Percentiles rank a stretch among this genome's conserved stretches.
These are phyloP conservation scores for Oemleria cerasiformis DNA, from an alignment of 306 rosid species.

Conservation along the genomic window DNA sequence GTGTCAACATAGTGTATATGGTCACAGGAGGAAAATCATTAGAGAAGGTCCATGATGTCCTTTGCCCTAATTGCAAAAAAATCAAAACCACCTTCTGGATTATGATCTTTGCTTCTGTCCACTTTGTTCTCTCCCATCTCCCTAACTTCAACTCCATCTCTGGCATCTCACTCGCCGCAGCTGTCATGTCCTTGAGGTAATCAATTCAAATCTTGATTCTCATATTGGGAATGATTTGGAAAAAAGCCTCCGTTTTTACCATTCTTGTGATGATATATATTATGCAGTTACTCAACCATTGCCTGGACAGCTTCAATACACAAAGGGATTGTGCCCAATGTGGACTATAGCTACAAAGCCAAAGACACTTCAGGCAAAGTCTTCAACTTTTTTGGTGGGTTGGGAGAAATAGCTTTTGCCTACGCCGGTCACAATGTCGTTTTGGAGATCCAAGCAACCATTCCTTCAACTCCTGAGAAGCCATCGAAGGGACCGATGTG, in stretches of 20 bases:
- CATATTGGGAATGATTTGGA: neutral
- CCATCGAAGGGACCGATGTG: conserved; percentile 93
- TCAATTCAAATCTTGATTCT: neutral
- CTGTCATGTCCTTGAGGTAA: conserved; percentile 71
- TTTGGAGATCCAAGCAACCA: conserved; percentile 87
- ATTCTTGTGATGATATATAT: neutral
- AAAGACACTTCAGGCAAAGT: conserved; percentile 16
- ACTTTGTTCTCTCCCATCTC: conserved; percentile 58
- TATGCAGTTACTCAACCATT: conserved; percentile 65
- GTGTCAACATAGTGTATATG: conserved; percentile 67
- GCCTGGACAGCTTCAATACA: conserved; percentile 62
- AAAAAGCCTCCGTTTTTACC: too few relatives aligned
- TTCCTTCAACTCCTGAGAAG: conserved; percentile 67
- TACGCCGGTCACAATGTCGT: conserved; percentile 92
- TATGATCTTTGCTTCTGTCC: conserved; percentile 49
- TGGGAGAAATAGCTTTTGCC: conserved; percentile 84
- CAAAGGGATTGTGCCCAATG: conserved; percentile 39
- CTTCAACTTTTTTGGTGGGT: conserved; percentile 53
- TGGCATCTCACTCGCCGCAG: conserved; percentile 61
- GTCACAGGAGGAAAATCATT: conserved; percentile 72
- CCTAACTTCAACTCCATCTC: conserved; percentile 82
- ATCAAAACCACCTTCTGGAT: conserved; percentile 54
- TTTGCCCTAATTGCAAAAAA: conserved; percentile 38
- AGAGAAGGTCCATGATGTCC: conserved; percentile 47
- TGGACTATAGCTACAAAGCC: conserved; percentile 42